Conservation (phyloP, 2,329 filamentous ascomycete species). For the Chrysosphaeria jannelii region DNA sequence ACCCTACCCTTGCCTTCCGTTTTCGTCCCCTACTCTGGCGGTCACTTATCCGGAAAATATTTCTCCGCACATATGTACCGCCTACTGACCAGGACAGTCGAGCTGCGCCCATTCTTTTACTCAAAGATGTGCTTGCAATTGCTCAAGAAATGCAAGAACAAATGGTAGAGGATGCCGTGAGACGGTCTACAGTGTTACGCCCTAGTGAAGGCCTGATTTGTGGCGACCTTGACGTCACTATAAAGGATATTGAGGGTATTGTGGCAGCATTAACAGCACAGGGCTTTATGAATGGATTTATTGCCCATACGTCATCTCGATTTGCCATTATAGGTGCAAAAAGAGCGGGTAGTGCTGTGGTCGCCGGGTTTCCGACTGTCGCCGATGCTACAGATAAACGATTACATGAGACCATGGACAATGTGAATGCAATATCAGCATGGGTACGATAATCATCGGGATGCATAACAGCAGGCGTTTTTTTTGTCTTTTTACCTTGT, state of each 20-base stretch:
- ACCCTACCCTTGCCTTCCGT: constrained; percentile 45
- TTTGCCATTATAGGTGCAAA: constrained; percentile 63
- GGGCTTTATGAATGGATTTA: constrained; percentile 54
- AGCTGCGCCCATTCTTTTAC: constrained; percentile 43
- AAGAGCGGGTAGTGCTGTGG: constrained; percentile 28
- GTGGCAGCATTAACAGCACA: constrained; percentile 51
- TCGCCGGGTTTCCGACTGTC: constrained; percentile 46
- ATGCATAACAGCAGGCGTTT: neutral
- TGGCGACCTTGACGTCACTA: constrained; percentile 27
- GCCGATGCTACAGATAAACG: constrained; percentile 36
- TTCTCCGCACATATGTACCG: constrained; percentile 47
- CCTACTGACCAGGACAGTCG: constrained; percentile 17
- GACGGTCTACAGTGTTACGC: constrained; percentile 13
- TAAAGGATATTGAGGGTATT: constrained; percentile 44
- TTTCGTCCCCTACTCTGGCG: constrained; percentile 66
- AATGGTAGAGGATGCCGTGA: constrained; percentile 26
- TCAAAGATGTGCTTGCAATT: constrained; percentile 33
- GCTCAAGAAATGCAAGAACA: constrained; percentile 34
- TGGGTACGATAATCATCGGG: constrained; percentile 7
- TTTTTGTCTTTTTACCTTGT: neutral
- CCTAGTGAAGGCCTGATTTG: constrained; percentile 30
- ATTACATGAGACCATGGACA: constrained; percentile 26
- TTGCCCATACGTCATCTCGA: constrained; percentile 44
- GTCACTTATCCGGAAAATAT: constrained; percentile 46
- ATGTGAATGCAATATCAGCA: constrained; percentile 11